phyloP scores from a whole-genome alignment of 169 alveolate species.

The Plasmodium cynomolgi region DNA sequence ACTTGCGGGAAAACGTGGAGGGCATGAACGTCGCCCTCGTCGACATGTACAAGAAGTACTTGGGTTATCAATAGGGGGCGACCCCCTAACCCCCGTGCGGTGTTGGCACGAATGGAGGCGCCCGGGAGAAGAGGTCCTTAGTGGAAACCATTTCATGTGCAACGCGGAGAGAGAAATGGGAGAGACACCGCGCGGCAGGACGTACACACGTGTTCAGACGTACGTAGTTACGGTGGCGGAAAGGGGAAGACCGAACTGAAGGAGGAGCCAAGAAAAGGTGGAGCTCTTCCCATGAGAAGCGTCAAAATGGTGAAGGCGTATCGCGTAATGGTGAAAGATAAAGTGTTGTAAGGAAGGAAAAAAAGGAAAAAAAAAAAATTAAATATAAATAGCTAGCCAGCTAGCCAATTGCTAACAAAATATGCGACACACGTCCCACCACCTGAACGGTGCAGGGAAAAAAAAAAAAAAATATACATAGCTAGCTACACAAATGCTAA shows the following conservation, averaged over 20 bases:
- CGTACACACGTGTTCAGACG: neutral
- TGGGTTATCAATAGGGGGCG: slow-evolving; percentile 1
- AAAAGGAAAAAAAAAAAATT: slow-evolving; percentile 11
- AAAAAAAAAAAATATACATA: neutral
- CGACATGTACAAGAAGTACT: slow-evolving; percentile 61
- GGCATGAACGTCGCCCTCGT: slow-evolving; percentile 40
- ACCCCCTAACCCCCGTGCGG: neutral
- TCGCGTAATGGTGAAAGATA: neutral
- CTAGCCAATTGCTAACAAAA: slow-evolving; percentile 1
- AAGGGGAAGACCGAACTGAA: neutral
- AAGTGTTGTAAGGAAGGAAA: neutral
- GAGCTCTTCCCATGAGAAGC: neutral
- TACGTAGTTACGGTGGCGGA: neutral
- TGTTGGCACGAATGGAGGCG: neutral
- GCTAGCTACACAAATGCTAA: neutral
- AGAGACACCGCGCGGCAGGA: neutral
- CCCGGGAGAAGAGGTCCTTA: neutral
- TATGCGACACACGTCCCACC: neutral
- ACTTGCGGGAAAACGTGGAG: slow-evolving; percentile 55
- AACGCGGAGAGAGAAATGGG: neutral
- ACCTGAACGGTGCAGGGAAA: neutral
- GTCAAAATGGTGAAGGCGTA: neutral
- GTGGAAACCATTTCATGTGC: neutral
- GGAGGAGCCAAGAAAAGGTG: neutral
- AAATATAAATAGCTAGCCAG: neutral